Evolutionary conservation across 768 basidiomycete genomes (phyloP), one percentile per base, ranked within the genome.

Genomic region (Guyanaporus albipodus): DNA sequence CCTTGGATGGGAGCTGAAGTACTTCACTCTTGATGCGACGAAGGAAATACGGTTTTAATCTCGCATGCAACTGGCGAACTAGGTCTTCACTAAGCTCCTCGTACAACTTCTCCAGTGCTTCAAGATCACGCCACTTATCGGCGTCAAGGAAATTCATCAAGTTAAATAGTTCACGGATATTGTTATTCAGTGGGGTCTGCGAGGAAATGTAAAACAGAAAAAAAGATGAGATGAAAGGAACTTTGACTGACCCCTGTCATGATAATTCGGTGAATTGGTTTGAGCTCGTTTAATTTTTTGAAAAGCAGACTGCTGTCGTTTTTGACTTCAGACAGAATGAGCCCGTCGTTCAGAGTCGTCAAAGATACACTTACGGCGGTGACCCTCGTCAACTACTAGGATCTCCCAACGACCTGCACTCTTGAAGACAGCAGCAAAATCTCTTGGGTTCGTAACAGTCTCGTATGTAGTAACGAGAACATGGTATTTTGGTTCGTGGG

Each of bases 71-170:
- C 47, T 89, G 77, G 49, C 83, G 83, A 35, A 97, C 74, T 17
- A 86, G 76, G 4, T 89, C 87, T 58, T 92, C 88, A 6, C 77
- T 83, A 19, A 98, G 77, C 11, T 80, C 82, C 52, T 80, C 82
- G 54, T 91, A 85, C 49, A 89, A 76, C 55, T 77, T 79, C 48
- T 86, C 83, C 10, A 97, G 72, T 6, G 64, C 74, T 57, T 85
- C 80, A 18, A 97, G 70, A 61, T 98, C 81, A 6, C 68, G 62
- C 90, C 90, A 91, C 51, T 86, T 73, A 11, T 67, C 54, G 6
- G 87, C 80, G 61, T 93, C 90, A 15, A 98, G 77, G 71, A 98
- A 98, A 63, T 92, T 90, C 83, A 99, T 92, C 34, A 99, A 75
- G 64, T 94, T 98, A 74, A 98, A 95, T 21, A 99, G 68, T 67